Conservation (phyloP, 352 stramenopile species). For the Globisporangium camurandrum region DNA sequence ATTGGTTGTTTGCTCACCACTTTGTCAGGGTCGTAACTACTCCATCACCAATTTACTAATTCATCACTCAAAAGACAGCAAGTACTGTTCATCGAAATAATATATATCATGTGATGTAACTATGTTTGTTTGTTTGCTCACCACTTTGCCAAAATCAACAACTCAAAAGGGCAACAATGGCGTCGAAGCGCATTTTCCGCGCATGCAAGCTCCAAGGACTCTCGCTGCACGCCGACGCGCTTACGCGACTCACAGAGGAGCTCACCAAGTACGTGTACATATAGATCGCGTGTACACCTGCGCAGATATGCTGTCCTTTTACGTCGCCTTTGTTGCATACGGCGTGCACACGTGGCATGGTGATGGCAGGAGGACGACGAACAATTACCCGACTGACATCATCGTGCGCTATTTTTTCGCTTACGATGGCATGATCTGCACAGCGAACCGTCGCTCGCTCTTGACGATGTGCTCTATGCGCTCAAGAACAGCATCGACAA, state of each 20-base stretch:
- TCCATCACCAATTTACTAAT: no score
- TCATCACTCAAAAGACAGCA: no score
- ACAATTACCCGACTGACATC: no score
- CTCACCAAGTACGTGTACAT: constrained; percentile 48
- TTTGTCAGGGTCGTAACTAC: no score
- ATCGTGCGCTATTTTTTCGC: no score
- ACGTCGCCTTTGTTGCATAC: background rate
- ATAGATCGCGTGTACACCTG: no score
- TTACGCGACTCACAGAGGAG: constrained; percentile 56
- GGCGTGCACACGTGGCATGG: background rate
- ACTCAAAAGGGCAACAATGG: constrained; percentile 17
- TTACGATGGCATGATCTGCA: no score
- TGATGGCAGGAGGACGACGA: background rate
- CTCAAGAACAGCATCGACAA: constrained; percentile 88
- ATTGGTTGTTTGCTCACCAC: background rate
- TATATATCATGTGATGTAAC: no score
- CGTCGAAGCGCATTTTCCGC: constrained; percentile 74
- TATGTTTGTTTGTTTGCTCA: background rate
- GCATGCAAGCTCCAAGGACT: constrained; percentile 81
- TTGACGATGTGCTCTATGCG: constrained; percentile 79
- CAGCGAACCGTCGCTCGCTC: constrained; percentile 65
- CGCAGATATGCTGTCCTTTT: no score
- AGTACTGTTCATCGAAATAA: no score
- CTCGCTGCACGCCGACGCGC: constrained; percentile 64
- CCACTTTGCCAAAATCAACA: no score